phyloP scores from a whole-genome alignment of 805 yeast species.

The Candida ficus region DNA sequence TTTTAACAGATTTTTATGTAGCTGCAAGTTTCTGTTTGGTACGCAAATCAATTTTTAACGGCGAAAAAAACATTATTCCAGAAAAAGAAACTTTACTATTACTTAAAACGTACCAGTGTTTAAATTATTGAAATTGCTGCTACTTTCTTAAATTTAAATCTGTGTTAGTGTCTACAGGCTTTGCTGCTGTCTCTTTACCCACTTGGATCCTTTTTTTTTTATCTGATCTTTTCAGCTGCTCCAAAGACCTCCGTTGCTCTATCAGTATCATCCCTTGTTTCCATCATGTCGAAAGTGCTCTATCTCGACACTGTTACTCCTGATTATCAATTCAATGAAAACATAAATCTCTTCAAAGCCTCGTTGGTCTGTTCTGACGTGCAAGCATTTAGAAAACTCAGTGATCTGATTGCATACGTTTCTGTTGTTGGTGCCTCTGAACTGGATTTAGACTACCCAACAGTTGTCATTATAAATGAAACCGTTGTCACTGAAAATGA shows the following conservation, averaged over 20 bases:
- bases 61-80: too few species aligned
- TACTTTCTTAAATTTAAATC: too few species aligned
- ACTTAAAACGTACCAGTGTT: too few species aligned
- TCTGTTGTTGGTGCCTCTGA: conserved; percentile 23
- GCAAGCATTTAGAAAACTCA: conserved; percentile 12
- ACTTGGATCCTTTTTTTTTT: too few species aligned
- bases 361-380: conserved; percentile 8
- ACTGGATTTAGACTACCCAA: conserved; percentile 24
- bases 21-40: too few species aligned
- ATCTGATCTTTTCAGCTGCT: not conserved
- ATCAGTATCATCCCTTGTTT: not conserved
- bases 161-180: too few species aligned
- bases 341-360: conserved; percentile 13
- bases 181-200: not conserved
- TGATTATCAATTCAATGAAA: conserved; percentile 7
- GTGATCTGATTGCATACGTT: conserved; percentile 14
- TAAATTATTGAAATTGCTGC: too few species aligned
- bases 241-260: too few species aligned
- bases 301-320: conserved; percentile 16
- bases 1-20: too few species aligned
- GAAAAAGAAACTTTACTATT: too few species aligned
- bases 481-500: not conserved
- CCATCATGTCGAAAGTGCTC: conserved; percentile 20
- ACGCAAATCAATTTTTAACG: not conserved
- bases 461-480: conserved; percentile 21